Evolutionary conservation across 2,329 filamentous ascomycete genomes (phyloP).

Genomic region (Blastomyces silverae): DNA sequence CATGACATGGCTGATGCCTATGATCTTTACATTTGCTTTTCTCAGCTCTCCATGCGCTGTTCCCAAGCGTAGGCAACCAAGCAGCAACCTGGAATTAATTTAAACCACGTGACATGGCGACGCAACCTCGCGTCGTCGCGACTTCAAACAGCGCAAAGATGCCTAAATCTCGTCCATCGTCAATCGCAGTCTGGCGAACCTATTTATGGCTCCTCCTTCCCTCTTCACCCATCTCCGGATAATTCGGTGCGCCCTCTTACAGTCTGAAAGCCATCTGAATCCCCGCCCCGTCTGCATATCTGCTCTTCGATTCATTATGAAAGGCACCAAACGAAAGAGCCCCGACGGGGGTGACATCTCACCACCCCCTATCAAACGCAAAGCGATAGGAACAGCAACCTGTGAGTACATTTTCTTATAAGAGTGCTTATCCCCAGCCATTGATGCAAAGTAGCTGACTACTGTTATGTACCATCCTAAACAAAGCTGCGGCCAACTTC

Average conservation of each 20-base stretch:
- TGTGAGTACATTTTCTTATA: conserved; percentile 35
- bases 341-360: conserved; percentile 40
- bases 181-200: background rate
- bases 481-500: conserved; percentile 63
- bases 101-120: conserved; percentile 38
- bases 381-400: conserved; percentile 49
- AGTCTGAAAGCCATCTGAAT: background rate
- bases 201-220: conserved; percentile 2
- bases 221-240: background rate
- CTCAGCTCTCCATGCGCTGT: background rate
- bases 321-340: conserved; percentile 14
- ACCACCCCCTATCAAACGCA: conserved; percentile 52
- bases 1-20: background rate
- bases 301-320: conserved; percentile 1
- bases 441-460: conserved; percentile 18
- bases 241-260: background rate
- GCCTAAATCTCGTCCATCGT: background rate
- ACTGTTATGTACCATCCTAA: conserved; percentile 4
- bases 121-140: conserved; percentile 25
- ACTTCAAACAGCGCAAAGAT: conserved; percentile 17
- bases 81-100: background rate
- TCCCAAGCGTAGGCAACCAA: background rate
- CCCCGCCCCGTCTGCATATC: background rate
- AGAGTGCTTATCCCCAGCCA: conserved; percentile 3
- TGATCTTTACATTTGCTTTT: background rate